Evolutionary conservation across 1,139 yeast species (phyloP), one percentile per base, ranked within the genome.

Genomic region (Candida neerlandica): DNA sequence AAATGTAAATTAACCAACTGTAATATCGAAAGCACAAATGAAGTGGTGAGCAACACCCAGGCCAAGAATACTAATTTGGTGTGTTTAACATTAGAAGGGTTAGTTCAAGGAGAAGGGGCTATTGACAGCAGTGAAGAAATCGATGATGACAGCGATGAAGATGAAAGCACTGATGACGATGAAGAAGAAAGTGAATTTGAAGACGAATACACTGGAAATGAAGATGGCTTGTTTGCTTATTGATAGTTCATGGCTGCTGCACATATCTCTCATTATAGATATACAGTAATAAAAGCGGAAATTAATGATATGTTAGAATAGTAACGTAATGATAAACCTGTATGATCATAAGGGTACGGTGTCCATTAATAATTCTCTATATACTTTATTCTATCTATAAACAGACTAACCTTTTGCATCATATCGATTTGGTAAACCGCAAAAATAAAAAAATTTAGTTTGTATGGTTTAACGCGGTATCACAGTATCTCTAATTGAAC

Each of bases 61-160:
- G 71, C 88, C 45, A 92, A 92, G 71, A 96, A 96, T 55, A 98
- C 94, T 63, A 85, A 89, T 0, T 75, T 94, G 56, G 79, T 87
- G 55, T 82, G 84, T 57, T 73, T 86, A 58, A 78, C 84, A 30
- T 71, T 86, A 58, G 85, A 80, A 57, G 83, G 82, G 0, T 65
- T 77, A 49, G 76, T 71, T 16, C 68, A 64, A 43, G 72, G 63
- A 3, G 69, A 63, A 43, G 70, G 64, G 9, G 76, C 71, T 16
- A 73, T 74, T 38, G 82, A 47, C 16, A 33, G 39, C 37, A 47
- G 81, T 0, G 65, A 73, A 50, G 76, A 70, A 50, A 75, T 70
- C 14, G 68, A 64, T 41, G 73, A 64, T 2, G 70, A 64, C 12
- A 75, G 70, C 18, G 76, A 74, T 49, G 81, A 47, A 6, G 67